Base-by-base conservation (phyloP, 345 rosid genomes). In the Citrus cavaleriei region DNA sequence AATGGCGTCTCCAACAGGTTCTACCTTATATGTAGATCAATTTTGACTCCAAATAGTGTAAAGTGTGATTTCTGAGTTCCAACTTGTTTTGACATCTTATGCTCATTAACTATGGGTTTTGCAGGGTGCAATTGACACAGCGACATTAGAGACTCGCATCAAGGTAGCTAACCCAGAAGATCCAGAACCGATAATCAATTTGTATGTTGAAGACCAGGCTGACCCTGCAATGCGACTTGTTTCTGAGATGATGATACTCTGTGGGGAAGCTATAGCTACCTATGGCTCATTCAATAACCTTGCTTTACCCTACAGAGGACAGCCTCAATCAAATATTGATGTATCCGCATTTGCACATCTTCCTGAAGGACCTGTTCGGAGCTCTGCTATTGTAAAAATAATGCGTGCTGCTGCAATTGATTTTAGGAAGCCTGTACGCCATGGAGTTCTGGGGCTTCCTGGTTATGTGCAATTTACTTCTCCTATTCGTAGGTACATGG, bases 401-500 rank as follows among this genome's bases (percentile, higher is more conserved):
- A 88, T 95, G 94, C 98, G 99, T 67, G 97, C 93, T 78, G 97
- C 98, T 81, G 97, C 92, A 85, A 76, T 90, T 81, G 93, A 95
- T 89, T 92, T 92, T 77, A 83, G 95, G 84, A 89, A 89, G 78
- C 99, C 99, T 77, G 70, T 86, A 77, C 93, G 97, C 70, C 98
- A 95, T 85, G 98, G 98, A 24, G 74, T 93, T 77, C 87, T 95
- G 21, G 98, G 98, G 40, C 73, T 95, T 84, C 98, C 98, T 84
- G 97, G 98, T 83, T 95, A 95, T 72, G 98, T 95, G 78, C 98
- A 95, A 83, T 95, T 95, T 86, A 92, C 98, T 65, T 95, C 98
- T 81, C 99, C 99, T 66, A 95, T 95, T 55, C 99, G 99, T 77
- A 89, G 98, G 78, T 95, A 95, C 80, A 85, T 91, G 93, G 99